Conservation (phyloP, 2,329 filamentous ascomycete genomes). For the Cytospora mali region DNA sequence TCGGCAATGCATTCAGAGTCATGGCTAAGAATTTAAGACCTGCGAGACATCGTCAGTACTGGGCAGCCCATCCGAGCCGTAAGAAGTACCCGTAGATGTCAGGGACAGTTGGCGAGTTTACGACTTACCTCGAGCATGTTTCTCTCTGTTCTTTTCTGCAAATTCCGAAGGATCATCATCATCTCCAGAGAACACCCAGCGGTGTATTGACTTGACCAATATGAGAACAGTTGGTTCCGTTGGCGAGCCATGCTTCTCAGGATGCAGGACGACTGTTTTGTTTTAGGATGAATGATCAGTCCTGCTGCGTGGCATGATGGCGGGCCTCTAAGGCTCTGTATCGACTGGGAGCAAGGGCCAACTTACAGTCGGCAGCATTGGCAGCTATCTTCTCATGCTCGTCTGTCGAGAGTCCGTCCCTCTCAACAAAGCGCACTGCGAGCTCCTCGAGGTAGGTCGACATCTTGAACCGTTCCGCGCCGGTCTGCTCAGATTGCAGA, state of each 20-base stretch:
- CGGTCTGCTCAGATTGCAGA: not conserved
- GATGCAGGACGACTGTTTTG: slow-evolving; percentile 5
- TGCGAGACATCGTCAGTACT: slow-evolving; percentile 34
- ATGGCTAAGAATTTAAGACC: slow-evolving; percentile 60
- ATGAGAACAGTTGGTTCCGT: slow-evolving; percentile 11
- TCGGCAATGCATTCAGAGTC: slow-evolving; percentile 53
- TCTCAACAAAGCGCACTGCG: slow-evolving; percentile 27
- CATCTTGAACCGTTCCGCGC: slow-evolving; percentile 14
- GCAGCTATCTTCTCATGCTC: slow-evolving; percentile 26
- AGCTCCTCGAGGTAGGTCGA: slow-evolving; percentile 24
- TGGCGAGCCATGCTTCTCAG: slow-evolving; percentile 11
- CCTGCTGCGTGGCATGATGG: not conserved
- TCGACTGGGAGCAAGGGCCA: not conserved
- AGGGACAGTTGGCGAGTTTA: not conserved
- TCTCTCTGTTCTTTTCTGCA: slow-evolving; percentile 18
- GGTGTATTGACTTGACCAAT: slow-evolving; percentile 22
- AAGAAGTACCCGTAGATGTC: not conserved
- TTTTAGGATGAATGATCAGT: too few relatives aligned
- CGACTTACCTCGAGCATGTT: slow-evolving; percentile 8
- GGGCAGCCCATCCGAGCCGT: not conserved
- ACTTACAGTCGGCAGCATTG: slow-evolving; percentile 24
- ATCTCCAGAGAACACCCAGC: slow-evolving; percentile 13
- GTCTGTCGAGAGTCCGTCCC: slow-evolving; percentile 23
- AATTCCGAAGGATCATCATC: slow-evolving; percentile 7
- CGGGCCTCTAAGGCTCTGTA: too few relatives aligned